These are phyloP conservation scores for Camellia japonica DNA, from an alignment of 148 eudicot species.

Conservation along the genomic window DNA sequence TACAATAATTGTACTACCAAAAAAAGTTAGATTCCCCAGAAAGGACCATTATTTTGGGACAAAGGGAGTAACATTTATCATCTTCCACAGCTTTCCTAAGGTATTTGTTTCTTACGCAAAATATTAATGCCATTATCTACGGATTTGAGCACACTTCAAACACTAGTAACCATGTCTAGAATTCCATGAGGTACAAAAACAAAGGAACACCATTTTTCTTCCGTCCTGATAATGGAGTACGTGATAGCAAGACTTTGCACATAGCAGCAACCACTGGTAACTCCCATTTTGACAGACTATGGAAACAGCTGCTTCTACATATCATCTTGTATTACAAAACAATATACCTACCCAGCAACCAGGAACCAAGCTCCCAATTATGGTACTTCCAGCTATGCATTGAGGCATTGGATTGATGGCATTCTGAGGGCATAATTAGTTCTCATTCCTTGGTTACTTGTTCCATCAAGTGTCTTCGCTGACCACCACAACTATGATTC, in stretches of 20 bases:
- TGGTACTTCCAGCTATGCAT: conserved; percentile 3
- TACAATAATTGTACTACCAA: too few species aligned
- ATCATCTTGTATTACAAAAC: neutral
- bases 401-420: neutral
- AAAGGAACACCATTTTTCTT: neutral
- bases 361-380: neutral
- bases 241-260: neutral
- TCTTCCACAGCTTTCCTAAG: neutral
- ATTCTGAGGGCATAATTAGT: neutral
- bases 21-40: too few species aligned
- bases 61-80: too few species aligned
- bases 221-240: neutral
- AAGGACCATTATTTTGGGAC: too few species aligned
- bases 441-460: neutral
- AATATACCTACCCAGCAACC: neutral
- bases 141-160: neutral
- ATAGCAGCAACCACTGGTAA: neutral
- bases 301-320: neutral
- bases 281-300: neutral
- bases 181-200: neutral
- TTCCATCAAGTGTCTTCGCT: neutral
- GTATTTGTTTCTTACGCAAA: neutral
- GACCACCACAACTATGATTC: neutral
- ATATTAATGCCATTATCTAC: neutral
- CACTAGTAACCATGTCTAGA: neutral